Evolutionary conservation across 768 basidiomycete genomes (phyloP), one percentile per base, ranked within the genome.

Genomic region (Russula sp.): DNA sequence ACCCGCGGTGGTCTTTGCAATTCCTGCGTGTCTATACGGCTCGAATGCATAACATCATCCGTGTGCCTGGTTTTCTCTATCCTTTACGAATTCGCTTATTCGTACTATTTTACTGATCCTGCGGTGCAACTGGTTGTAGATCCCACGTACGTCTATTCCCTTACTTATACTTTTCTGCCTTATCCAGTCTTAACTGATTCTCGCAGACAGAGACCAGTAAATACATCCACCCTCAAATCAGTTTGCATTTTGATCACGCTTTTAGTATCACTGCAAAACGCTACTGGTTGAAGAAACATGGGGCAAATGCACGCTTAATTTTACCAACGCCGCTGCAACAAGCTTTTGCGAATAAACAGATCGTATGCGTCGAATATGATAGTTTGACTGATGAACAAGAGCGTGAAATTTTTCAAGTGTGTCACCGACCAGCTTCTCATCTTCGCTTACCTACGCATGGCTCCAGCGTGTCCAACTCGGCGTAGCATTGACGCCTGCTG

Each of bases 401-500:
- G 65, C 78, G 85, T 34, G 87, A 86, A 67, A 83, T 87, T 29
- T 90, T 87, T 74, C 86, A 88, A 76, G 89, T 86, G 45, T 45
- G 78, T 55, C n/a, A 29, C 25, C 7, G 2, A 25, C 29, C 5
- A 50, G 5, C n/a, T 67, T 47, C 22, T 25, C 36, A 29, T 36
- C 56, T 41, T 59, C 6, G 5, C 14, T 34, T 25, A 35, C 42
- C 56, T 38, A 65, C 20, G 8, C 22, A 35, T 38, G 13, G 16
- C 18, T 34, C 11, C 61, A 90, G 86, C 79, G 88, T 52, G 88
- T 90, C 7, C 88, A 90, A 72, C 76, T 88, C 3, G 88, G 88
- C 7, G 85, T 90, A 78, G 87, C 88, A 0, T 75, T 89, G 35
- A 89, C 87, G 0, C 84, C 85, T 5, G 83, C 86, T 65, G 85